Evolutionary conservation across 495 filamentous ascomycete species (phyloP), one percentile per base, ranked within the genome.

Genomic region (Bacidia rubella): DNA sequence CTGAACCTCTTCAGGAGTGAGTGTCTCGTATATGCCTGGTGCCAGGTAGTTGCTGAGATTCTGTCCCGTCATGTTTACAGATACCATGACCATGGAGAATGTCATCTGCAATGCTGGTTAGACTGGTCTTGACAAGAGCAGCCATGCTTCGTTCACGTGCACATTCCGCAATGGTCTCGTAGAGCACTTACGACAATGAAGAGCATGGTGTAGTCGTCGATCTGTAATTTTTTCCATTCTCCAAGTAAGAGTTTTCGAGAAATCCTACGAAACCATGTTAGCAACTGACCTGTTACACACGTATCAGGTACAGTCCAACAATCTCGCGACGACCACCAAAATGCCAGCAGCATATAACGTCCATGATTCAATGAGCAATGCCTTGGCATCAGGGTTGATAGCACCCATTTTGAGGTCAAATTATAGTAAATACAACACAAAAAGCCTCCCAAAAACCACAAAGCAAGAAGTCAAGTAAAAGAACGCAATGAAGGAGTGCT

Each of bases 201-300:
- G 0, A 74, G 20, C 69, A 81, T 79, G 17, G 79, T 42, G 48
- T 65, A 75, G 57, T 82, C 78, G 49, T 81, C 78, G 2, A 67
- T 24, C 56, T 80, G 71, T 35, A 79, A 62, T 11, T 66, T 63
- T 21, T 62, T 70, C 39, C 68, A 59, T 0, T 67, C 62, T 7
- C 74, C 70, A 12, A 76, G 60, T 38, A 72, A 68, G 12, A 79
- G 44, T 23, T 54, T 51, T 44, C 69, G 65, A 19, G 67, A 71
- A 19, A 52, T 20, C 2, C 58, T 60, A 23, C 22, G 21, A 35
- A 35, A 5, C 7, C 7, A 35, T 5, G 15, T 35, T 15, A 5
- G 15, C 15, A 7, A 35, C 5, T 15, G 29, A 7, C 29, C 15
- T 35, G 5, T 5, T 7, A 15, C 29, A 35, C 5, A 35, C 29